Percentiles rank a stretch among this genome's conserved stretches.
Conservation (phyloP, 2,329 filamentous ascomycete species). For the Cryphonectria japonica region DNA sequence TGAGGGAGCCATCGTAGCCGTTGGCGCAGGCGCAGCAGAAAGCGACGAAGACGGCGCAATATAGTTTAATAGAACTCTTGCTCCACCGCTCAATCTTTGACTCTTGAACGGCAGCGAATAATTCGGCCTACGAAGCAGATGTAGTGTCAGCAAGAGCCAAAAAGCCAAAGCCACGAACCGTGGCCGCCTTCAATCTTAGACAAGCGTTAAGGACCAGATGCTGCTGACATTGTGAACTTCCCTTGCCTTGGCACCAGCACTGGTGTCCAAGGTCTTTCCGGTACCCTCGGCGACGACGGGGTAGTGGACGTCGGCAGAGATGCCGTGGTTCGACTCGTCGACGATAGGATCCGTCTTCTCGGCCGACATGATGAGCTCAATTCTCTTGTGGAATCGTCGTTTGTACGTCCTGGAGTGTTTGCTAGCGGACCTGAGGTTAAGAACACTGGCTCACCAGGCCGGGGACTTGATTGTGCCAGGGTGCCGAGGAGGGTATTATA, state of each 20-base stretch:
- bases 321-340: slow-evolving; percentile 26
- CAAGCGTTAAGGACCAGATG: slow-evolving; percentile 24
- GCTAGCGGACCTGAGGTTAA: slow-evolving; percentile 1
- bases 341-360: slow-evolving; percentile 22
- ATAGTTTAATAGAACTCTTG: slow-evolving; percentile 47
- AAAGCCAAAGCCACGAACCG: not conserved
- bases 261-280: slow-evolving; percentile 35
- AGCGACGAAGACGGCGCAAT: slow-evolving; percentile 49
- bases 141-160: slow-evolving; percentile 24
- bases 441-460: slow-evolving; percentile 10
- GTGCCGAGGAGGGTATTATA: slow-evolving; percentile 21
- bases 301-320: slow-evolving; percentile 26
- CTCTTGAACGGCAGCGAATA: slow-evolving; percentile 51
- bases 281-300: slow-evolving; percentile 35
- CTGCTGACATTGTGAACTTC: slow-evolving; percentile 46
- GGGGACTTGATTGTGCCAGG: not conserved
- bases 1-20: slow-evolving; percentile 52
- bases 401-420: slow-evolving; percentile 4
- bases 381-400: slow-evolving; percentile 4
- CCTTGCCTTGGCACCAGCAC: slow-evolving; percentile 44
- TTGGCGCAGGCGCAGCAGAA: slow-evolving; percentile 54
- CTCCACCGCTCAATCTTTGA: slow-evolving; percentile 48
- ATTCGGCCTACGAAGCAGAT: slow-evolving; percentile 44
- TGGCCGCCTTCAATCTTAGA: not conserved
- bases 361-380: slow-evolving; percentile 25